Conservation (phyloP, 2,329 filamentous ascomycete species). For the Cephalotrichum gorgonifer region DNA sequence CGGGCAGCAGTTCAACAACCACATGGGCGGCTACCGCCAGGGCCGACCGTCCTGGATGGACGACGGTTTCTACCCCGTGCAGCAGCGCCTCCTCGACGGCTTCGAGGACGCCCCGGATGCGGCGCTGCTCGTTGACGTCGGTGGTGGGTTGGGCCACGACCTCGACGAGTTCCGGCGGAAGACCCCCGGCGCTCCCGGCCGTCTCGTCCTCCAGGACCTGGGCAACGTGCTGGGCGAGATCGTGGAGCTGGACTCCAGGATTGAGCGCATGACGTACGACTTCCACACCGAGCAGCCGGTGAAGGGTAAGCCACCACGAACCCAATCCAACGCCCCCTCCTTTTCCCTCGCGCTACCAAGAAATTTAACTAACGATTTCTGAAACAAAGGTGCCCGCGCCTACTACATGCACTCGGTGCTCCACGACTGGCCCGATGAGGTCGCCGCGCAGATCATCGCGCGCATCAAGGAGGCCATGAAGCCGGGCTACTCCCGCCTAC, state of each 20-base stretch:
- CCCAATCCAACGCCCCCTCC: background rate
- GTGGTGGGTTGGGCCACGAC: slow-evolving; percentile 23
- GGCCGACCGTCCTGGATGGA: slow-evolving; percentile 24
- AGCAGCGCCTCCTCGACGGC: slow-evolving; percentile 18
- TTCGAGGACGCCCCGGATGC: slow-evolving; percentile 15
- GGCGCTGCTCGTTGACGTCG: slow-evolving; percentile 22
- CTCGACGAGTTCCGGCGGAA: slow-evolving; percentile 19
- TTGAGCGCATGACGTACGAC: slow-evolving; percentile 22
- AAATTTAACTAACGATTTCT: background rate
- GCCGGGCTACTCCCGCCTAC: slow-evolving; percentile 19
- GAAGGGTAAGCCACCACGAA: slow-evolving; percentile 10
- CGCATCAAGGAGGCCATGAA: slow-evolving; percentile 17
- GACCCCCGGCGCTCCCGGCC: slow-evolving; percentile 22
- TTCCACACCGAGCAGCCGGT: slow-evolving; percentile 19
- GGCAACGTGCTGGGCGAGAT: slow-evolving; percentile 25
- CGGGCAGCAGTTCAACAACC: slow-evolving; percentile 23
- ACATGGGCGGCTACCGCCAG: slow-evolving; percentile 23
- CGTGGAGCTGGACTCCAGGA: slow-evolving; percentile 15
- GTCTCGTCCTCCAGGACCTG: slow-evolving; percentile 37
- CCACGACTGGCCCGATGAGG: slow-evolving; percentile 19
- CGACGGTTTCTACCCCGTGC: slow-evolving; percentile 21
- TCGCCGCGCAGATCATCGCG: slow-evolving; percentile 17
- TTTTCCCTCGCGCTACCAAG: background rate
- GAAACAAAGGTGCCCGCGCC: slow-evolving; percentile 15
- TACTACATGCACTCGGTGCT: slow-evolving; percentile 24